These are phyloP conservation scores for Colletotrichum endophyticum DNA, from an alignment of 2,329 filamentous ascomycete species.

Conservation along the genomic window DNA sequence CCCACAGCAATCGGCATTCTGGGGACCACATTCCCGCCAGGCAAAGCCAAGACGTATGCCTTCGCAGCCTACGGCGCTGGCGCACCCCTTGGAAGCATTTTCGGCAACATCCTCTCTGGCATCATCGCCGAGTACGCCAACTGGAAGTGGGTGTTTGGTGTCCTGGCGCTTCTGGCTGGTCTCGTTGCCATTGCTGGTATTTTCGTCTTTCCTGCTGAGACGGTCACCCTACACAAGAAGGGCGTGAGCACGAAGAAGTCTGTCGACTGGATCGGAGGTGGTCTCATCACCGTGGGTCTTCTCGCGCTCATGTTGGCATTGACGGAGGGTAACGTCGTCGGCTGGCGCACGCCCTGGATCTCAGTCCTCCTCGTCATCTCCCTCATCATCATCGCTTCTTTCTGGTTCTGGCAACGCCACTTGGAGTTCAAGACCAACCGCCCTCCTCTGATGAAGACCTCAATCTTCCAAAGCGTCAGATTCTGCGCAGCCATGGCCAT, in stretches of 20 bases:
- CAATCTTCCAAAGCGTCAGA: constrained; percentile 62
- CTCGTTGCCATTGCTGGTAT: constrained; percentile 61
- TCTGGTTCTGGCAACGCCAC: constrained; percentile 66
- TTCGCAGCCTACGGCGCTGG: constrained; percentile 70
- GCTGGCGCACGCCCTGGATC: constrained; percentile 70
- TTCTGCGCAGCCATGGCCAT: constrained; percentile 69
- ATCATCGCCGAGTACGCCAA: constrained; percentile 65
- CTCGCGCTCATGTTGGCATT: constrained; percentile 69
- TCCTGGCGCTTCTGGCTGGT: constrained; percentile 64
- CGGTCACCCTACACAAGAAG: constrained; percentile 31
- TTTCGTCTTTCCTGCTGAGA: constrained; percentile 63
- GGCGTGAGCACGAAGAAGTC: constrained; percentile 42
- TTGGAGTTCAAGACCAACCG: constrained; percentile 56
- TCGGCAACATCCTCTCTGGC: constrained; percentile 69
- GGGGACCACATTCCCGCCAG: constrained; percentile 69
- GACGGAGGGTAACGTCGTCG: constrained; percentile 72
- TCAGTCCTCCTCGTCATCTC: constrained; percentile 63
- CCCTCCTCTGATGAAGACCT: constrained; percentile 69
- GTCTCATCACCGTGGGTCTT: constrained; percentile 65
- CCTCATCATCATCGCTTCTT: constrained; percentile 57
- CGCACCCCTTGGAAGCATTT: constrained; percentile 66
- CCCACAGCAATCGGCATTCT: constrained; percentile 75
- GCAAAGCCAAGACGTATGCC: constrained; percentile 73
- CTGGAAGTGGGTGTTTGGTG: constrained; percentile 74
- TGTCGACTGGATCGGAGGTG: constrained; percentile 71